A percentile compares a stretch with the other conserved stretches of the same genome.
Evolutionary conservation across 73 alveolate genomes (phyloP).

Genomic region (Diophrys appendiculata): DNA sequence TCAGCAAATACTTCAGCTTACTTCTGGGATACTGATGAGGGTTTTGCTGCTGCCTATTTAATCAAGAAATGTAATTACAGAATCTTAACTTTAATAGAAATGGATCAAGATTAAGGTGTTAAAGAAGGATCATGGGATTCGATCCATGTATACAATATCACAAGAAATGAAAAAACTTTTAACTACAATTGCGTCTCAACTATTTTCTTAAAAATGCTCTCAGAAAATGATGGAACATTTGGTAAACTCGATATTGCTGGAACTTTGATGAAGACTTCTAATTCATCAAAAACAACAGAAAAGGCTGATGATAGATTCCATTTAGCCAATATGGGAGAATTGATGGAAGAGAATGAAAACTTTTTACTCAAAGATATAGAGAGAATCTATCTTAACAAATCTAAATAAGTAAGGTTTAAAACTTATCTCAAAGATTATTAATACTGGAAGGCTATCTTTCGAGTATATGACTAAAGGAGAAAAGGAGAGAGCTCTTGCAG

Average conservation of each 20-base stretch:
- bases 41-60: conserved; percentile 80
- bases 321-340: not conserved
- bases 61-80: conserved; percentile 64
- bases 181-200: conserved; percentile 69
- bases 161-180: conserved; percentile 49
- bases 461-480: not conserved
- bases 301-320: not conserved
- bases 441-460: not conserved
- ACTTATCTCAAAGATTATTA: not conserved
- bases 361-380: not conserved
- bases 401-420: not conserved
- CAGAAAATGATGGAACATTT: conserved; percentile 25
- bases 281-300: conserved; percentile 15
- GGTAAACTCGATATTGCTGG: conserved; percentile 74
- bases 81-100: conserved; percentile 24
- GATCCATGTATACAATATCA: conserved; percentile 65
- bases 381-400: conserved; percentile 7
- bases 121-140: conserved; percentile 81
- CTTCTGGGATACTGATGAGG: conserved; percentile 70
- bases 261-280: conserved; percentile 46
- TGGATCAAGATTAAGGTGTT: conserved; percentile 59
- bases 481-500: not conserved
- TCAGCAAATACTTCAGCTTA: conserved; percentile 76
- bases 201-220: conserved; percentile 60
- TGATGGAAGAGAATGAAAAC: conserved; percentile 2